Percentiles rank a stretch among this genome's conserved stretches.
Evolutionary conservation across 768 basidiomycete species (phyloP).

Genomic region (Lentinula aciculospora): DNA sequence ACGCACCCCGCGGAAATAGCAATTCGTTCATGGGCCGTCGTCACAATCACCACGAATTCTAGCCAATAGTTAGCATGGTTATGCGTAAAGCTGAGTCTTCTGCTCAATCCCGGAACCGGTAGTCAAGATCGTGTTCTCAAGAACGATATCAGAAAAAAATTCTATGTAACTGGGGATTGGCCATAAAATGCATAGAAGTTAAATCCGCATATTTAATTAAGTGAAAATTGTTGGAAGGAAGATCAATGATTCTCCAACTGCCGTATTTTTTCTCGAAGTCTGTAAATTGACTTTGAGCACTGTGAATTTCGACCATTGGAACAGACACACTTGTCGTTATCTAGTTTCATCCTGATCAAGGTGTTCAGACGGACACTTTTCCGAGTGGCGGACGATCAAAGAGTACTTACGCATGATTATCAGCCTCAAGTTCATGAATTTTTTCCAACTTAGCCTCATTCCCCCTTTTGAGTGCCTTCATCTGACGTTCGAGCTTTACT

Average conservation of each 20-base stretch:
- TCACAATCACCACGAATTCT: neutral
- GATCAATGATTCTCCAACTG: neutral
- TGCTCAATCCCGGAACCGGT: neutral
- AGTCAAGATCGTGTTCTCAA: neutral
- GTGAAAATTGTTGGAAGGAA: too few relatives aligned
- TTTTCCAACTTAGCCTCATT: slow-evolving; percentile 25
- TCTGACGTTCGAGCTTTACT: slow-evolving; percentile 31
- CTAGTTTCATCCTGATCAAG: neutral
- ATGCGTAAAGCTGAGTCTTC: neutral
- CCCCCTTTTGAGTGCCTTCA: slow-evolving; percentile 27
- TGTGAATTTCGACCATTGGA: neutral
- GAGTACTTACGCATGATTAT: slow-evolving; percentile 20
- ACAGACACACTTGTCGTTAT: neutral
- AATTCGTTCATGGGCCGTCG: neutral
- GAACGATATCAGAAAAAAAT: neutral
- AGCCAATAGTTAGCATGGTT: neutral
- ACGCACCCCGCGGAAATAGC: neutral
- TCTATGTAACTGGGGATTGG: neutral
- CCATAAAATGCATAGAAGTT: neutral
- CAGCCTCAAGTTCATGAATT: slow-evolving; percentile 23
- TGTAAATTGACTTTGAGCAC: neutral
- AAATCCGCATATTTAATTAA: neutral
- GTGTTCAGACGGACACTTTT: neutral
- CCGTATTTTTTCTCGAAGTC: neutral
- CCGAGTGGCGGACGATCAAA: too few relatives aligned